Conservation (phyloP, 208 protist species). For the Trichomonas vaginalis region DNA sequence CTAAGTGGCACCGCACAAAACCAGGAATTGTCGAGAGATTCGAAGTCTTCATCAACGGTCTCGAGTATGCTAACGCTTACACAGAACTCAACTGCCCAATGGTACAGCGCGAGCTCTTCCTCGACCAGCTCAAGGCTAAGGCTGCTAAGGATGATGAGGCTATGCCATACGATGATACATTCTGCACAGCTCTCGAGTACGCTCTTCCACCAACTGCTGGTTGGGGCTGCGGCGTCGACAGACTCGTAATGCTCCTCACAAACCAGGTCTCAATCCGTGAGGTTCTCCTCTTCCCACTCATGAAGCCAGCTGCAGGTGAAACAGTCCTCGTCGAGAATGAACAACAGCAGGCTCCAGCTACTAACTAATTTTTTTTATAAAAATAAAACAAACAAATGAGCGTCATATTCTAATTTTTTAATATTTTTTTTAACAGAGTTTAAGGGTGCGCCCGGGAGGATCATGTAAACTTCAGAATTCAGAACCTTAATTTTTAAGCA, state of each 20-base stretch:
- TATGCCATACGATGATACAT: conserved; percentile 82
- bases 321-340: too few relatives aligned
- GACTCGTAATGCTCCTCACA: conserved; percentile 95
- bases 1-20: conserved; percentile 71
- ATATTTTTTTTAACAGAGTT: too few relatives aligned
- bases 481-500: too few relatives aligned
- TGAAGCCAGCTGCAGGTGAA: conserved; percentile 49
- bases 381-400: too few relatives aligned
- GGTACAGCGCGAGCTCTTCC: conserved; percentile 90
- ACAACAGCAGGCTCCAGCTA: too few relatives aligned
- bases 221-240: conserved; percentile 97
- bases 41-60: conserved; percentile 81
- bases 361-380: too few relatives aligned
- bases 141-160: conserved; percentile 81
- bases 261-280: conserved; percentile 90
- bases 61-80: conserved; percentile 56
- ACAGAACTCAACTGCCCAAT: conserved; percentile 97
- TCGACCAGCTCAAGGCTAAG: conserved; percentile 61
- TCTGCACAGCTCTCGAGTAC: conserved; percentile 86
- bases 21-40: conserved; percentile 91
- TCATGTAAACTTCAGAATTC: too few relatives aligned
- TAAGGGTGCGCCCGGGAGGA: too few relatives aligned
- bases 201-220: conserved; percentile 91
- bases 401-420: too few relatives aligned
- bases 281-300: conserved; percentile 67